Conservation (phyloP, 441 rosid species). For the Populus hybrid region DNA sequence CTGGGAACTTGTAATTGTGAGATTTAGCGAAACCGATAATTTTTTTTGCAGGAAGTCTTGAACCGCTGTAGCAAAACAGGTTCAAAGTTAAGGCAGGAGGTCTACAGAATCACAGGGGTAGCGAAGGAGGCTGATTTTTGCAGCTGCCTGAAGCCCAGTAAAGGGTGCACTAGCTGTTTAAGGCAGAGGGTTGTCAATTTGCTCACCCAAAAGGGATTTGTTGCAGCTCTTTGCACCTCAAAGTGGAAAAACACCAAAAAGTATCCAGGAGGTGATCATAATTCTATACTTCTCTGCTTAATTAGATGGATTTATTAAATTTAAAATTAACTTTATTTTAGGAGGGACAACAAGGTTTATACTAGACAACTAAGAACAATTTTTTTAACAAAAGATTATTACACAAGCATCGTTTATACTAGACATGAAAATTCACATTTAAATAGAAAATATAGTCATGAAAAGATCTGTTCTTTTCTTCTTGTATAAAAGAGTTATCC, state of each 20-base stretch:
- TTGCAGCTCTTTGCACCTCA: slow-evolving; percentile 35
- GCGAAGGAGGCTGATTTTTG: slow-evolving; percentile 28
- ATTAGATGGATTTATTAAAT: not conserved
- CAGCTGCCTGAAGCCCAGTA: slow-evolving; percentile 26
- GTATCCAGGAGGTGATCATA: slow-evolving; percentile 37
- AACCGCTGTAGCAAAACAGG: slow-evolving; percentile 29
- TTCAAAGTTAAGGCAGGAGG: slow-evolving; percentile 30
- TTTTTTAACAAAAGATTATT: no score
- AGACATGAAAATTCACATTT: no score
- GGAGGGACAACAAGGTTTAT: not conserved
- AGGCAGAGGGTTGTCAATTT: slow-evolving; percentile 28
- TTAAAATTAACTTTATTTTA: not conserved
- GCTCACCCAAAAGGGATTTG: slow-evolving; percentile 33
- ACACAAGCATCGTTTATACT: no score
- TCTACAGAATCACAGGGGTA: slow-evolving; percentile 21
- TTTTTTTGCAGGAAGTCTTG: slow-evolving; percentile 33
- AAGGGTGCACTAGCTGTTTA: slow-evolving; percentile 35
- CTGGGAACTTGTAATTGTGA: no score
- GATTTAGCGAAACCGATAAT: no score
- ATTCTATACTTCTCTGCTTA: not conserved
- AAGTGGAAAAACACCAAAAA: slow-evolving; percentile 41
- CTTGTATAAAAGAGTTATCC: no score
- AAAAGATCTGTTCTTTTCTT: no score
- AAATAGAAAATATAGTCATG: no score
- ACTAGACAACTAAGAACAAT: not conserved